Conservation (phyloP, 495 filamentous ascomycete species). For the Annulohypoxylon maeteangense region DNA sequence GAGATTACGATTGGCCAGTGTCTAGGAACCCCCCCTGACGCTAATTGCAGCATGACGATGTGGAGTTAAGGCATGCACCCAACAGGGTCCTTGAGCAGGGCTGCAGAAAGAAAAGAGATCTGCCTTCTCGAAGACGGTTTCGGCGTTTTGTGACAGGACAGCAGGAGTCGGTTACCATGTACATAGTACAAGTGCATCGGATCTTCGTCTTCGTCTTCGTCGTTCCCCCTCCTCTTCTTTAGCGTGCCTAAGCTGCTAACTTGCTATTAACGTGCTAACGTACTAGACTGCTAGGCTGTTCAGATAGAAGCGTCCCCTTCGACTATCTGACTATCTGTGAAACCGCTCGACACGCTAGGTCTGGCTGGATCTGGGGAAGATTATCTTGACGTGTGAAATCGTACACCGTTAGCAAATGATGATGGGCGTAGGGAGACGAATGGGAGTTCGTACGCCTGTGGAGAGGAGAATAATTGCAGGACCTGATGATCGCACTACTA, state of each 20-base stretch:
- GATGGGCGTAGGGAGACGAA: constrained; percentile 40
- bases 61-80: constrained; percentile 40
- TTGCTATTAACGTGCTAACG: not conserved
- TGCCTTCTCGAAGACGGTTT: constrained; percentile 43
- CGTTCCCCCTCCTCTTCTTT: not conserved
- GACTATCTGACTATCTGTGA: constrained; percentile 17
- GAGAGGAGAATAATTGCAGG: constrained; percentile 42
- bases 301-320: not conserved
- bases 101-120: constrained; percentile 44
- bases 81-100: constrained; percentile 43
- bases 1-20: constrained; percentile 39
- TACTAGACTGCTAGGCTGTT: not conserved
- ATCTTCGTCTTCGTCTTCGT: constrained; percentile 9
- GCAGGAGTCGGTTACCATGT: constrained; percentile 6
- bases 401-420: constrained; percentile 42
- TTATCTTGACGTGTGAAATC: constrained; percentile 44
- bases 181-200: constrained; percentile 25
- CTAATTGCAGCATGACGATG: constrained; percentile 45
- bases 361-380: constrained; percentile 43
- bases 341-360: constrained; percentile 34
- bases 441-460: constrained; percentile 32
- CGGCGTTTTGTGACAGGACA: constrained; percentile 39
- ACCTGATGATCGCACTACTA: constrained; percentile 43
- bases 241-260: not conserved
- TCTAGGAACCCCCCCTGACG: constrained; percentile 38